Evolutionary conservation across 352 stramenopile species (phyloP).

Genomic region (Phytophthora ohioensis): DNA sequence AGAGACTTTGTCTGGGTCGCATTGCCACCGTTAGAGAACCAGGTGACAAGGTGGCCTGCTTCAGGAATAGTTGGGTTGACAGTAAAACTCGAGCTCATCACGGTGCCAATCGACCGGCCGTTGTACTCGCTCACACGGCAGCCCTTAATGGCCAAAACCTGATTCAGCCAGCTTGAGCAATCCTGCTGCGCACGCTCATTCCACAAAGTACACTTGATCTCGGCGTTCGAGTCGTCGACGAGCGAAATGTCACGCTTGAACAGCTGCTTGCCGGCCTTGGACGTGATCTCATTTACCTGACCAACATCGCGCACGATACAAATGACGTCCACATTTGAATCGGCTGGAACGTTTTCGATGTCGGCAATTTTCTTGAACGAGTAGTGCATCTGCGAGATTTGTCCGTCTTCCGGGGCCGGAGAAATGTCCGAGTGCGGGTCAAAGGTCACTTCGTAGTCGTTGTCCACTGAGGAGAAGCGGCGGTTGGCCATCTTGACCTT

Average conservation of each 20-base stretch:
- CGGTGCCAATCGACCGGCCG: slow-evolving; percentile 89
- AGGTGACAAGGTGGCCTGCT: slow-evolving; percentile 84
- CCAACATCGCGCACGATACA: slow-evolving; percentile 95
- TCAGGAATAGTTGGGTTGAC: slow-evolving; percentile 91
- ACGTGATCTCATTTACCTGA: slow-evolving; percentile 93
- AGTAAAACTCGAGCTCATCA: slow-evolving; percentile 81
- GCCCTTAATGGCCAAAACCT: slow-evolving; percentile 96
- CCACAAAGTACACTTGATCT: slow-evolving; percentile 98
- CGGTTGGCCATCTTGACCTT: slow-evolving; percentile 98
- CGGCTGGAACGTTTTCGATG: slow-evolving; percentile 89
- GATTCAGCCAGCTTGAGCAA: slow-evolving; percentile 87
- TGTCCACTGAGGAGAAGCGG: slow-evolving; percentile 97
- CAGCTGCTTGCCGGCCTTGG: slow-evolving; percentile 95
- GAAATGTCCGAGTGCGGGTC: slow-evolving; percentile 96
- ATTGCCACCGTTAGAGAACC: slow-evolving; percentile 84
- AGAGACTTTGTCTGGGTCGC: slow-evolving; percentile 80
- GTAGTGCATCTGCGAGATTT: slow-evolving; percentile 93
- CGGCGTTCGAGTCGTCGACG: slow-evolving; percentile 95
- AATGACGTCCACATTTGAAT: slow-evolving; percentile 96
- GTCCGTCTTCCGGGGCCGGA: slow-evolving; percentile 85
- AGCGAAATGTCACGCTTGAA: slow-evolving; percentile 97
- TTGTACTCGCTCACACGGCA: slow-evolving; percentile 96
- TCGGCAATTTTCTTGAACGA: slow-evolving; percentile 95
- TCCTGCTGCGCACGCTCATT: slow-evolving; percentile 91
- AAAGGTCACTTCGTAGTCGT: slow-evolving; percentile 98